Evolutionary conservation across 768 basidiomycete species (phyloP).

Genomic region (Auriscalpium microsporum): DNA sequence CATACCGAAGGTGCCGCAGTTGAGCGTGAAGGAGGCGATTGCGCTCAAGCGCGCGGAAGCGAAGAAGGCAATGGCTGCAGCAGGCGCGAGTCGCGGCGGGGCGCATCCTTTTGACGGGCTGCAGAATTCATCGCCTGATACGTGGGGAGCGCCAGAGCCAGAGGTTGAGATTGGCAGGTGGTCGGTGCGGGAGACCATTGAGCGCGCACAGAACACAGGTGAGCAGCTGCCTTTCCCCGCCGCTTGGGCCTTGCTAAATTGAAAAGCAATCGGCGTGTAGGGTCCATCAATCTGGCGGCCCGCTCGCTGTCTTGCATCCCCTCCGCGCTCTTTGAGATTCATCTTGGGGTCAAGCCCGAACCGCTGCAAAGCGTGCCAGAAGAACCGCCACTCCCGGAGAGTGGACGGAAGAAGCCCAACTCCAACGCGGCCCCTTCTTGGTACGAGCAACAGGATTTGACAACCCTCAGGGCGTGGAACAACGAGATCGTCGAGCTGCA

Average conservation of each 20-base stretch:
- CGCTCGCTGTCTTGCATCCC: conserved; percentile 68
- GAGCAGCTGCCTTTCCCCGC: conserved; percentile 17
- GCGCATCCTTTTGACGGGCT: conserved; percentile 31
- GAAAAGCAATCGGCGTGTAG: conserved; percentile 40
- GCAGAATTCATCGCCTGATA: conserved; percentile 39
- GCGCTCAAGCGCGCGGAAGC: conserved; percentile 73
- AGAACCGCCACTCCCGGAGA: conserved; percentile 41
- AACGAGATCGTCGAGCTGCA: conserved; percentile 77
- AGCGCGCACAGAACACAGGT: conserved; percentile 74
- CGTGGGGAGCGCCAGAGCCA: conserved; percentile 21
- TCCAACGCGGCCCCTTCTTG: conserved; percentile 50
- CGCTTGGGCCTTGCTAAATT: conserved; percentile 34
- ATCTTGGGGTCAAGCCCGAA: conserved; percentile 67
- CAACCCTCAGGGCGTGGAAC: conserved; percentile 68
- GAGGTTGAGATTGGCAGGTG: conserved; percentile 53
- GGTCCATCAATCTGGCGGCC: conserved; percentile 66
- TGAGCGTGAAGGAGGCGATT: conserved; percentile 70
- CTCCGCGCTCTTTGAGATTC: conserved; percentile 71
- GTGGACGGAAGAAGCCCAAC: conserved; percentile 27
- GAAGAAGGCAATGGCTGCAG: conserved; percentile 40
- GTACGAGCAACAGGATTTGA: conserved; percentile 78
- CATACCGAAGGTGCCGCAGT: conserved; percentile 24
- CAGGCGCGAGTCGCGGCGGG: conserved; percentile 18
- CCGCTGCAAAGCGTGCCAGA: conserved; percentile 55
- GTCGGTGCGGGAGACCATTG: conserved; percentile 66